phyloP scores from a whole-genome alignment of 306 rosid species.

The Fragaria ananassa region DNA sequence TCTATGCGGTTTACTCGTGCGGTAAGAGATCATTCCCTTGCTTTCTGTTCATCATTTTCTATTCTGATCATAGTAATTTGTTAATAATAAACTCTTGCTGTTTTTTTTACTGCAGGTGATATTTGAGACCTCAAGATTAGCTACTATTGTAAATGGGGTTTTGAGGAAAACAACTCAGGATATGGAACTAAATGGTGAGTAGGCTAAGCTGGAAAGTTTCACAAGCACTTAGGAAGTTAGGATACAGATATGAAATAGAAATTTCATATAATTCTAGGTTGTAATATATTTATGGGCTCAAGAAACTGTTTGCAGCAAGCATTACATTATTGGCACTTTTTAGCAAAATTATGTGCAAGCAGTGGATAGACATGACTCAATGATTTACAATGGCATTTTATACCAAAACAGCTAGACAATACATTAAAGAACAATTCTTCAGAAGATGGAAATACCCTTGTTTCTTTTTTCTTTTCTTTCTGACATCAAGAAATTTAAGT shows the following conservation, averaged over 20 bases:
- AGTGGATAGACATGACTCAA: slow-evolving; percentile 18
- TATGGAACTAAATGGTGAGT: slow-evolving; percentile 88
- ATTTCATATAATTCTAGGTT: not conserved
- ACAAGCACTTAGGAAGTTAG: not conserved
- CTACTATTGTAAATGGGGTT: slow-evolving; percentile 94
- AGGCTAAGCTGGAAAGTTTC: not conserved
- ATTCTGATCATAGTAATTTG: slow-evolving; percentile 1
- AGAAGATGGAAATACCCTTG: slow-evolving; percentile 23
- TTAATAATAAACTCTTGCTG: not conserved
- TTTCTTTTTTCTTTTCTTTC: not conserved
- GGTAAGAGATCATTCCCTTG: slow-evolving; percentile 39
- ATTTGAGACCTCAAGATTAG: slow-evolving; percentile 96
- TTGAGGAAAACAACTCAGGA: slow-evolving; percentile 86
- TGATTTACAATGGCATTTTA: slow-evolving; percentile 32
- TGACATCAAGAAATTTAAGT: slow-evolving; percentile 29
- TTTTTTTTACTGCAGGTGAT: slow-evolving; percentile 59
- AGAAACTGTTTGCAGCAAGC: slow-evolving; percentile 37
- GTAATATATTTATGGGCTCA: slow-evolving; percentile 41
- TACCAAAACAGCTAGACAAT: slow-evolving; percentile 32
- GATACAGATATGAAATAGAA: not conserved
- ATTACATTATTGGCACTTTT: slow-evolving; percentile 31
- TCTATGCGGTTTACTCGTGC: slow-evolving; percentile 93
- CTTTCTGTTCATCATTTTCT: slow-evolving; percentile 11
- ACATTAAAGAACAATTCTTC: slow-evolving; percentile 36
- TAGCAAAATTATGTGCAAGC: slow-evolving; percentile 3